Percentiles rank a stretch among this genome's conserved stretches.
These are phyloP conservation scores for Persicaria tinctoria DNA, from an alignment of 148 eudicot genomes.

Conservation along the genomic window DNA sequence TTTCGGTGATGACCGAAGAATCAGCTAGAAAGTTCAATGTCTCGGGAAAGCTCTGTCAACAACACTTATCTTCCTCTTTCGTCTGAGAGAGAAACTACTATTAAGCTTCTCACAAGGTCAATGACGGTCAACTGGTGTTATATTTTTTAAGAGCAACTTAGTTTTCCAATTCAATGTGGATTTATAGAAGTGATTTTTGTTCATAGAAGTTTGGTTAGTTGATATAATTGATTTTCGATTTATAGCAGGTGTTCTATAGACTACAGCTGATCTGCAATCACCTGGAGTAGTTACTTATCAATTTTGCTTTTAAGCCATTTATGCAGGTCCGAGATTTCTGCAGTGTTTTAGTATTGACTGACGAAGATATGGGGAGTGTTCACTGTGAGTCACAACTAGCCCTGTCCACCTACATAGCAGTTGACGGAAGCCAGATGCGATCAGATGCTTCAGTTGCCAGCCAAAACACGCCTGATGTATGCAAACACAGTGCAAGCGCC, in stretches of 20 bases:
- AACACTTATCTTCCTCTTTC: too few relatives aligned
- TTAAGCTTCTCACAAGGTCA: too few relatives aligned
- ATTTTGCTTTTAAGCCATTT: background rate
- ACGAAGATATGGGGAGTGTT: conserved; percentile 21
- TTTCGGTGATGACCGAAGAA: too few relatives aligned
- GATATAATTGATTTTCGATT: background rate
- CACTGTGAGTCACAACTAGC: conserved; percentile 27
- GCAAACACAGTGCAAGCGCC: background rate
- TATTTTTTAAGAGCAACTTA: too few relatives aligned
- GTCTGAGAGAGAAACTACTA: too few relatives aligned
- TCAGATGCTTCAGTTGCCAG: background rate
- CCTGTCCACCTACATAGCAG: background rate
- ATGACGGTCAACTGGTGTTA: too few relatives aligned
- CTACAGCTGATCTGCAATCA: background rate
- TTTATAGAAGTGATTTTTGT: too few relatives aligned
- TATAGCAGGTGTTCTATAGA: background rate
- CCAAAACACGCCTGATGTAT: background rate
- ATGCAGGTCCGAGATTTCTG: conserved; percentile 41
- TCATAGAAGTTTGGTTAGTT: background rate
- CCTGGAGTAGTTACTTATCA: background rate
- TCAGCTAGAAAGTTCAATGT: too few relatives aligned
- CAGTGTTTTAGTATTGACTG: conserved; percentile 40
- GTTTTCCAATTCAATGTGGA: too few relatives aligned
- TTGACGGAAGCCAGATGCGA: background rate
- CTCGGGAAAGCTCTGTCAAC: too few relatives aligned